These are phyloP conservation scores for Talaromyces sp. DNA, from an alignment of 2,329 filamentous ascomycete genomes.

Conservation along the genomic window DNA sequence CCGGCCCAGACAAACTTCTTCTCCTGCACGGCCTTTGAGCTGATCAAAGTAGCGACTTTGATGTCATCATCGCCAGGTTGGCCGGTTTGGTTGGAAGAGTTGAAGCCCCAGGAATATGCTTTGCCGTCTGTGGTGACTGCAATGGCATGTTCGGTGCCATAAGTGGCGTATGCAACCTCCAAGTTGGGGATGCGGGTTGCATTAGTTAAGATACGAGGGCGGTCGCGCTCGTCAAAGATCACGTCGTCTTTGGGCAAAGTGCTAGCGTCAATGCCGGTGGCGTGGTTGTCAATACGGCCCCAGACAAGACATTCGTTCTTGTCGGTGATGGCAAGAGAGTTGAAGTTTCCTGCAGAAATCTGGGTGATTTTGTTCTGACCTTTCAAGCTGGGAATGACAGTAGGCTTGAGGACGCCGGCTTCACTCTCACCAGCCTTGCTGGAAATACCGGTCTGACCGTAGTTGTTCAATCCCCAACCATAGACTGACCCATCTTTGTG, in stretches of 20 bases:
- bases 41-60: slow-evolving; percentile 70
- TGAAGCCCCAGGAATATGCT: slow-evolving; percentile 78
- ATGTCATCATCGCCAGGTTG: slow-evolving; percentile 77
- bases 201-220: slow-evolving; percentile 61
- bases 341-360: slow-evolving; percentile 68
- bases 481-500: slow-evolving; percentile 64
- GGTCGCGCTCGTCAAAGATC: slow-evolving; percentile 58
- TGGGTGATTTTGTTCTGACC: slow-evolving; percentile 56
- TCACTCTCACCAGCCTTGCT: slow-evolving; percentile 61
- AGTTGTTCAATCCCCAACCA: slow-evolving; percentile 80
- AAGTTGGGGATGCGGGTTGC: slow-evolving; percentile 21
- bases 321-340: slow-evolving; percentile 57
- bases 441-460: slow-evolving; percentile 67
- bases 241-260: slow-evolving; percentile 53
- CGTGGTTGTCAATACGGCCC: slow-evolving; percentile 55
- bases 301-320: slow-evolving; percentile 53
- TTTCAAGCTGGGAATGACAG: slow-evolving; percentile 59
- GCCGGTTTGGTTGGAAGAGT: slow-evolving; percentile 74
- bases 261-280: slow-evolving; percentile 51
- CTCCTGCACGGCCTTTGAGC: slow-evolving; percentile 76
- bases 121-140: slow-evolving; percentile 66
- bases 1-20: slow-evolving; percentile 74
- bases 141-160: slow-evolving; percentile 70
- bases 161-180: slow-evolving; percentile 53
- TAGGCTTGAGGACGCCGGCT: slow-evolving; percentile 64